These are phyloP conservation scores for Spinacia oleracea DNA, from an alignment of 179 eudicot genomes.

Conservation along the genomic window DNA sequence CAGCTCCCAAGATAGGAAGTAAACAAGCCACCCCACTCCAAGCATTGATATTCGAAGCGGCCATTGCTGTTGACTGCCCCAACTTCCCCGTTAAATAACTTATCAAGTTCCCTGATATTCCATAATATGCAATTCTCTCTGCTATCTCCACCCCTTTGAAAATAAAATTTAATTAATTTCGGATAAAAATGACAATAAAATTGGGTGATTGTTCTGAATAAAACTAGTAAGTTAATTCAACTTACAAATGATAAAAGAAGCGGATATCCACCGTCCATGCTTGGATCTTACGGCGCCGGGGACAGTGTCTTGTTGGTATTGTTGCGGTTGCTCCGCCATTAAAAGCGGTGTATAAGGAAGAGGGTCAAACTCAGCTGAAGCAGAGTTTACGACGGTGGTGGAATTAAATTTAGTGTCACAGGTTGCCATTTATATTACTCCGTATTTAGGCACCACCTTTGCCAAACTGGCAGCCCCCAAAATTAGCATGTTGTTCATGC, in stretches of 20 bases:
- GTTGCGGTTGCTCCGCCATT: slow-evolving; percentile 1
- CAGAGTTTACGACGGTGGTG: background rate
- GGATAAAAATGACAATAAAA: background rate
- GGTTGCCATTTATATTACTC: slow-evolving; percentile 8
- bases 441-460: background rate
- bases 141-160: slow-evolving; percentile 56
- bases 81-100: slow-evolving; percentile 51
- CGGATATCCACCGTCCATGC: slow-evolving; percentile 57
- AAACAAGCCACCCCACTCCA: slow-evolving; percentile 50
- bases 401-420: slow-evolving; percentile 1
- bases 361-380: slow-evolving; percentile 9
- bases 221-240: background rate
- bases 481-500: background rate
- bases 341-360: slow-evolving; percentile 17
- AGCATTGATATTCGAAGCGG: slow-evolving; percentile 57
- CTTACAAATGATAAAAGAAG: slow-evolving; percentile 52
- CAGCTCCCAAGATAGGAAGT: slow-evolving; percentile 56
- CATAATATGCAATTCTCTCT: slow-evolving; percentile 59
- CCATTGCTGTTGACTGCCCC: slow-evolving; percentile 58
- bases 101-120: slow-evolving; percentile 50
- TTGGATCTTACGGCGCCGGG: slow-evolving; percentile 36
- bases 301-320: slow-evolving; percentile 20
- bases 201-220: too few species aligned
- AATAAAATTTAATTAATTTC: background rate
- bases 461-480: slow-evolving; percentile 23